Conservation (phyloP, 1,284 basidiomycete genomes). For the Papiliotrema nemorosa region DNA sequence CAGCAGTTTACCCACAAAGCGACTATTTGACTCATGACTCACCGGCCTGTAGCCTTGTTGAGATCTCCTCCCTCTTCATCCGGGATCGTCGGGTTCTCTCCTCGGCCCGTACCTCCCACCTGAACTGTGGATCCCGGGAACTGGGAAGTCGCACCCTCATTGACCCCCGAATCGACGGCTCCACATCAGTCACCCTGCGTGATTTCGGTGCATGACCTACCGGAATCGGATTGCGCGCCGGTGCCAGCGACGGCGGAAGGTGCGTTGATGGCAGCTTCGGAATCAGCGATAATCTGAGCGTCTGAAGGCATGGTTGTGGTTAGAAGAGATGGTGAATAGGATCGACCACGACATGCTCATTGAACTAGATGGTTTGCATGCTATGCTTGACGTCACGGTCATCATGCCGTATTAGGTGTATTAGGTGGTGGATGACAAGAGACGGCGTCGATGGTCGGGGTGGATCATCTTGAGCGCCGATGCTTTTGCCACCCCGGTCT, state of each 20-base stretch:
- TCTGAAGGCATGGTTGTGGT: not conserved
- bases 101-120: constrained; percentile 26
- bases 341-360: too few relatives aligned
- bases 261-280: constrained; percentile 21
- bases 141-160: constrained; percentile 25
- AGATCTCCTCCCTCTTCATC: constrained; percentile 29
- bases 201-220: constrained; percentile 7
- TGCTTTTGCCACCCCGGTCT: too few relatives aligned
- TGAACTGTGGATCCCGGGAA: constrained; percentile 32
- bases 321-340: too few relatives aligned
- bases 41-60: constrained; percentile 27
- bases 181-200: not conserved
- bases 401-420: too few relatives aligned
- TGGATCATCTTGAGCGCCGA: too few relatives aligned
- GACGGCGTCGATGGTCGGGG: too few relatives aligned
- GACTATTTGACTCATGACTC: too few relatives aligned
- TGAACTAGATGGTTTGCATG: too few relatives aligned
- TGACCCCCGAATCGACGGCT: constrained; percentile 29
- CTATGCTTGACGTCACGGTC: too few relatives aligned
- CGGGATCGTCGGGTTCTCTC: constrained; percentile 29
- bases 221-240: constrained; percentile 16
- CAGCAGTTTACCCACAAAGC: not conserved
- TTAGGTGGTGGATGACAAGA: too few relatives aligned
- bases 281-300: constrained; percentile 10
- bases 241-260: constrained; percentile 11